A percentile compares a stretch with the other conserved stretches of the same genome.
phyloP scores from a whole-genome alignment of 306 rosid species.

The Inga laurina region DNA sequence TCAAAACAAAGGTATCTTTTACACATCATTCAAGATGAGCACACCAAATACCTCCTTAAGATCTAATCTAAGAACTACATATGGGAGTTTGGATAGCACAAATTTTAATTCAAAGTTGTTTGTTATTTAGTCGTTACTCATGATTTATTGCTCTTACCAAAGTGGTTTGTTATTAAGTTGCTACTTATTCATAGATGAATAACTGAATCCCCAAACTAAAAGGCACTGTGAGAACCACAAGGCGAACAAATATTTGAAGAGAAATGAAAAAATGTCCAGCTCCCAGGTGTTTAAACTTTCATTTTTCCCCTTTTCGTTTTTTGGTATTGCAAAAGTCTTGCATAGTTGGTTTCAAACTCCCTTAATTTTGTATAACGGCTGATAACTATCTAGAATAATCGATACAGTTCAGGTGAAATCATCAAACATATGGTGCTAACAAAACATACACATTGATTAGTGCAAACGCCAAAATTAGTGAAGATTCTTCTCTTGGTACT shows the following conservation, averaged over 20 bases:
- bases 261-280: not conserved
- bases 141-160: not conserved
- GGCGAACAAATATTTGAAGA: not conserved
- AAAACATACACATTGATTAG: not conserved
- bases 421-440: not conserved
- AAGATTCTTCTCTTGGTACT: not conserved
- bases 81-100: not conserved
- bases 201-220: not conserved
- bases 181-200: not conserved
- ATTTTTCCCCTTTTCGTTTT: not conserved
- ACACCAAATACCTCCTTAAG: not conserved
- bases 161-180: not conserved
- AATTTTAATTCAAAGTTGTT: not conserved
- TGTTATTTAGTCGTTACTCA: not conserved
- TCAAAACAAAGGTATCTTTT: conserved; percentile 73
- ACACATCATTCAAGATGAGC: conserved; percentile 35
- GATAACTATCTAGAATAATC: not conserved
- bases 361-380: not conserved
- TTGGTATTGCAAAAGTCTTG: not conserved
- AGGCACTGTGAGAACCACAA: not conserved
- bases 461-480: not conserved
- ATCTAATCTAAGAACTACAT: too few species aligned
- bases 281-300: not conserved
- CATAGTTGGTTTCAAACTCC: not conserved
- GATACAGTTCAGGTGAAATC: not conserved